phyloP scores from a whole-genome alignment of 306 rosid genomes.

The Ormosia semicastrata region DNA sequence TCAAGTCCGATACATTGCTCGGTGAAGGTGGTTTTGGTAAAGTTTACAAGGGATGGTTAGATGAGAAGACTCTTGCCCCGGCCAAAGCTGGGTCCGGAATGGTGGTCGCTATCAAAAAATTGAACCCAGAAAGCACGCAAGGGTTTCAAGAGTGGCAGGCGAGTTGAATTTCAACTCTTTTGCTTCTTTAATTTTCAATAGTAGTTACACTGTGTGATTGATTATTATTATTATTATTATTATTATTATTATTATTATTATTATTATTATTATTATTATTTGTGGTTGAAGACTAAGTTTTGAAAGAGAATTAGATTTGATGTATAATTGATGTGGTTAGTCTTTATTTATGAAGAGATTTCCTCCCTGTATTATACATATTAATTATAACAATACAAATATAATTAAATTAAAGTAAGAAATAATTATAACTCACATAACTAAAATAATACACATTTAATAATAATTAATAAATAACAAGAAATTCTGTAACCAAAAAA shows the following conservation, averaged over 20 bases:
- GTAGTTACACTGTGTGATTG: neutral
- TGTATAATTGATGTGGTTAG: neutral
- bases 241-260: neutral
- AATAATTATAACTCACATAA: no score
- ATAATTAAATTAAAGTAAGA: no score
- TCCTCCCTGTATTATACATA: no score
- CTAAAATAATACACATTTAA: no score
- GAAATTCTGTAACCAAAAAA: no score
- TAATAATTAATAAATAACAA: no score
- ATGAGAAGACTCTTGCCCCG: constrained; percentile 67
- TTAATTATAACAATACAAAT: no score
- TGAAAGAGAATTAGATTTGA: neutral
- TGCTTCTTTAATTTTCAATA: neutral
- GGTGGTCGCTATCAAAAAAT: constrained; percentile 73
- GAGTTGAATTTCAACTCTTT: neutral
- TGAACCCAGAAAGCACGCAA: constrained; percentile 71
- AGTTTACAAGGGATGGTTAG: constrained; percentile 90
- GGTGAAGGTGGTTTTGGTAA: constrained; percentile 93
- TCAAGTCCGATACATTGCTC: constrained; percentile 59
- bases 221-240: neutral
- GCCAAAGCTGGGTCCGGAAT: constrained; percentile 54
- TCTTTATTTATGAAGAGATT: no score
- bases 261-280: neutral
- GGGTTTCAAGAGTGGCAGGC: constrained; percentile 93
- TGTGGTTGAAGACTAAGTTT: neutral